Base-by-base conservation (phyloP, 1,284 basidiomycete genomes). In the Termitomyces sp. region DNA sequence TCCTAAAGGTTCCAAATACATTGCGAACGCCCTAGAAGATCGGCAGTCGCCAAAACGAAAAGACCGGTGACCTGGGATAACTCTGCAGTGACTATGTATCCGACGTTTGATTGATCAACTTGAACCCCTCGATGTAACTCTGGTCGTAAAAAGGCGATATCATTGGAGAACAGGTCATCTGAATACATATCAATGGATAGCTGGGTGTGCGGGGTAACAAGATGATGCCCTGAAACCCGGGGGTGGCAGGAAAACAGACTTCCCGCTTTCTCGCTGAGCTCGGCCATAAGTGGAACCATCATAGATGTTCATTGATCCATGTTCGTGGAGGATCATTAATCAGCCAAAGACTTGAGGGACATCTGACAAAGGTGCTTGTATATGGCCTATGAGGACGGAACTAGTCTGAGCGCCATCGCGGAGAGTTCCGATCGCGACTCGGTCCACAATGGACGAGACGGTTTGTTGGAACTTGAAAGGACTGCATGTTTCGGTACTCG, bases 401-500 rank as follows among this genome's bases (percentile, higher is more conserved):
- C 9, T 3, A 10, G 6, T 30, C 7, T 30, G 28, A n/a, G 28
- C 26, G 18, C 33, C 26, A 35, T 18, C 34, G 44, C 57, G 57
- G 57, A 58, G 44, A 33, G 28, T 50, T 10, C 57, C 57, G 57
- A 52, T n/a, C n/a, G n/a, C n/a, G n/a, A n/a, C n/a, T n/a, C n/a
- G 49, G 54, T 56, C 54, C 39, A 53, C 26, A 38, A 43, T 43
- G 37, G 21, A 43, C 44, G 14, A 39, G 21, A 24, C 21, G 21
- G 21, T 24, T n/a, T n/a, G n/a, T n/a, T 24, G 5, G 5, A 24
- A 24, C 21, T 24, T 24, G 21, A 5, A 24, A 24, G 21, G 21
- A 24, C 21, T 24, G n/a, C n/a, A n/a, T 24, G 19, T 35, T 35
- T 24, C 33, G 0, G 4, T 11, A 8, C 16, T 46, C 11, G 13